Evolutionary conservation across 176 grass and related monocot genomes (phyloP).

Genomic region (Oryza glaberrima): DNA sequence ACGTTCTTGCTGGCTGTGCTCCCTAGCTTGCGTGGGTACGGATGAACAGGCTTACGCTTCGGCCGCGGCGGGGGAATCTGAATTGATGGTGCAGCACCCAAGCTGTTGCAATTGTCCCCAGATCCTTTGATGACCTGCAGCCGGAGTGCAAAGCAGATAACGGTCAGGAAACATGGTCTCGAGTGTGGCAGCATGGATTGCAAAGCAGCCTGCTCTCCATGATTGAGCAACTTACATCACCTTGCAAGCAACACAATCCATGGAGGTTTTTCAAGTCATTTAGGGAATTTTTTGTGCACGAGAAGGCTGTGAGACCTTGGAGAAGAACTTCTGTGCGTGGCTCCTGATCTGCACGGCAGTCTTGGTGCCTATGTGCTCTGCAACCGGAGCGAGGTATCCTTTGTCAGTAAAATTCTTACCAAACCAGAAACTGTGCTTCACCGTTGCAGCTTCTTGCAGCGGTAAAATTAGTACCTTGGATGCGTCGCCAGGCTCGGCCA

Average conservation of each 20-base stretch:
- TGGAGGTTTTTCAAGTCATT: conserved; percentile 48
- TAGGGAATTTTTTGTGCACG: conserved; percentile 26
- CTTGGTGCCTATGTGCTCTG: conserved; percentile 93
- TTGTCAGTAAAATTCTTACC: conserved; percentile 8
- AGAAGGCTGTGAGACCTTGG: conserved; percentile 72
- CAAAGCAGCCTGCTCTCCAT: conserved; percentile 42
- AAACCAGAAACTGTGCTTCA: neutral
- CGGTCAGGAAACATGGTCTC: conserved; percentile 31
- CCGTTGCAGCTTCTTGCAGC: neutral
- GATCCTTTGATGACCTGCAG: conserved; percentile 62
- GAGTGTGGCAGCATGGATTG: conserved; percentile 18
- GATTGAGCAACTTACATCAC: conserved; percentile 63
- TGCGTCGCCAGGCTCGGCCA: conserved; percentile 82
- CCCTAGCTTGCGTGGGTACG: conserved; percentile 81
- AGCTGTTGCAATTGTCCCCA: conserved; percentile 32
- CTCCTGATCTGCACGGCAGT: conserved; percentile 95
- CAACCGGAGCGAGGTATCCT: neutral
- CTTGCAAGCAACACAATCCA: conserved; percentile 69
- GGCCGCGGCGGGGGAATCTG: conserved; percentile 92
- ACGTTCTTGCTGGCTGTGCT: conserved; percentile 34
- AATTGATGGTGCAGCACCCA: conserved; percentile 41
- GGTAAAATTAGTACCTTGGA: conserved; percentile 55
- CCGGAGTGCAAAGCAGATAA: neutral
- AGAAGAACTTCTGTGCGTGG: conserved; percentile 97
- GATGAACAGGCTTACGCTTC: conserved; percentile 74